Evolutionary conservation across 352 stramenopile genomes (phyloP), one percentile per base, ranked within the genome.

Genomic region (Phytophthora colocasiae): DNA sequence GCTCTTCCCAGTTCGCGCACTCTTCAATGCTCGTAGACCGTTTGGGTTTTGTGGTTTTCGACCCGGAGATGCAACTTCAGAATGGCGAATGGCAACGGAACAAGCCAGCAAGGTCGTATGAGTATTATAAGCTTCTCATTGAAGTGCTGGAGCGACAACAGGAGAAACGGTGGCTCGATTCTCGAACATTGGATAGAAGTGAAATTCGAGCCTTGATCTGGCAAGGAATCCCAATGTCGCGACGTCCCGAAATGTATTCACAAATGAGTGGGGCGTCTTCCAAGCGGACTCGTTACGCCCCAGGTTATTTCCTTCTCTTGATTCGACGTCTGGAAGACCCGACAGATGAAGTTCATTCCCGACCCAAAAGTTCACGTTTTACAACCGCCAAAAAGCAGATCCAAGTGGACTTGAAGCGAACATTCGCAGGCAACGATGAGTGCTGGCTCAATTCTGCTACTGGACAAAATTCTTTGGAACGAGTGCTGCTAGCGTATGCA

Each of bases 401-500:
- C 27, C 69, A 82, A 34, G 78, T 86, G 29, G 83, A 92, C 63
- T 60, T 92, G 17, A 77, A 89, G 58, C 81, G 83, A 15, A 92
- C 83, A 1, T 92, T 92, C 64, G 81, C 80, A 9, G 80, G 76
- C 2, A 81, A 90, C 44, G 58, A 81, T n/a, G 43, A 63, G 22
- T 87, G 80, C 36, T 92, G 79, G 79, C 81, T 91, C 45, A 87
- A 85, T 40, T 78, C 74, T 5, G 11, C 31, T 0, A 61, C 69
- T 0, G 85, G 86, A 0, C 77, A 89, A 29, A 47, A 47, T 1
- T 67, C 80, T 22, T 68, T 97, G 31, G 75, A 83, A 45, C 72
- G 87, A 6, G 82, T 97, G 22, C 59, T 97, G 7, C 58, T 92
- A 9, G 78, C 88, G 11, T 97, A 95, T 49, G 89, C 90, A 0